phyloP scores from a whole-genome alignment of 305 asterid genomes.

The Striga hermonthica region DNA sequence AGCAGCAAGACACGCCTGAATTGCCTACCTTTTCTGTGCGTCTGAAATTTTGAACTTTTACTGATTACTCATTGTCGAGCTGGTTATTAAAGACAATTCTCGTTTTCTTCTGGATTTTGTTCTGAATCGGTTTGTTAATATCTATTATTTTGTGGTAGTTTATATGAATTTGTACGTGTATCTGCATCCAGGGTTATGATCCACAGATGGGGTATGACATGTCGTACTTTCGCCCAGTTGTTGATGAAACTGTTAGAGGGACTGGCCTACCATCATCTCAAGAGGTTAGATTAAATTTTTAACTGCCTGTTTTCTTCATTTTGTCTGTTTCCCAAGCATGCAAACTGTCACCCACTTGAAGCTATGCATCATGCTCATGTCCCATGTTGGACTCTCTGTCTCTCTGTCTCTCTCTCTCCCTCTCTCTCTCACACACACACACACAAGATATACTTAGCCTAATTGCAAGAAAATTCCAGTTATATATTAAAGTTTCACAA shows the following conservation, averaged over 20 bases:
- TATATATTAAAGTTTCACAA: neutral
- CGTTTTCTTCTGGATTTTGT: constrained; percentile 5
- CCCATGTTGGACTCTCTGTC: neutral
- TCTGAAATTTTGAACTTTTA: constrained; percentile 7
- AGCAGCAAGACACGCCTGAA: constrained; percentile 66
- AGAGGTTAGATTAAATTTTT: constrained; percentile 55
- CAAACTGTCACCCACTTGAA: too few relatives aligned
- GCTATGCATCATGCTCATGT: neutral
- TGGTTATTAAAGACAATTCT: neutral
- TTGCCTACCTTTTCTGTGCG: constrained; percentile 81
- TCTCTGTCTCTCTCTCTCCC: neutral
- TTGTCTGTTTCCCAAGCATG: too few relatives aligned
- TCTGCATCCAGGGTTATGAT: constrained; percentile 59
- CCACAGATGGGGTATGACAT: constrained; percentile 68
- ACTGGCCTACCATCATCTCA: constrained; percentile 63
- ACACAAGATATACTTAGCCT: neutral
- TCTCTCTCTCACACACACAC: too few relatives aligned
- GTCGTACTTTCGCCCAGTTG: constrained; percentile 63
- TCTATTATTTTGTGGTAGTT: constrained; percentile 23
- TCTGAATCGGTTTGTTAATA: constrained; percentile 9
- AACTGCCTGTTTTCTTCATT: too few relatives aligned
- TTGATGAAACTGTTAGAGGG: constrained; percentile 65
- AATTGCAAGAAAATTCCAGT: neutral
- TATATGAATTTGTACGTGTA: neutral
- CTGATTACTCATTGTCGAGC: constrained; percentile 6